phyloP scores from a whole-genome alignment of 495 filamentous ascomycete species.

The Durotheca rogersii region DNA sequence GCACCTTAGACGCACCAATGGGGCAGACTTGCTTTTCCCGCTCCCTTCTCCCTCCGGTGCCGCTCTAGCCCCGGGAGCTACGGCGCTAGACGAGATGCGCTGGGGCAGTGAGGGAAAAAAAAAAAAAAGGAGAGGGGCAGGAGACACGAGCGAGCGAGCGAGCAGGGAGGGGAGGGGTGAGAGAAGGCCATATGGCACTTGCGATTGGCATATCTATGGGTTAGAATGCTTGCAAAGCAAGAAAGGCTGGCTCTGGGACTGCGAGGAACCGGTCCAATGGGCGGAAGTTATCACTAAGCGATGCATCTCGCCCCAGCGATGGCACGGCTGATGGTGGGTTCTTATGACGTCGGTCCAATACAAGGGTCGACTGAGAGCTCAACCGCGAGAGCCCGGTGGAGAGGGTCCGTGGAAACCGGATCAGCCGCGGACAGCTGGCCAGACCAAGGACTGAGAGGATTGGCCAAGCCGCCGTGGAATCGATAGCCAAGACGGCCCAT shows the following conservation, averaged over 20 bases:
- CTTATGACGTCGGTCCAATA: slow-evolving; percentile 29
- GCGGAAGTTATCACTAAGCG: slow-evolving; percentile 8
- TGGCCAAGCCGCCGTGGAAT: slow-evolving; percentile 22
- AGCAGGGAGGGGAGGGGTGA: slow-evolving; percentile 10
- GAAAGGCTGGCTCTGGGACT: slow-evolving; percentile 17
- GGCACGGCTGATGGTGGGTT: slow-evolving; percentile 23
- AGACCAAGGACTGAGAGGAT: slow-evolving; percentile 16
- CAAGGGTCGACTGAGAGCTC: slow-evolving; percentile 19
- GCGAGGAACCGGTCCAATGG: slow-evolving; percentile 21
- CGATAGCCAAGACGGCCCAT: slow-evolving; percentile 28
- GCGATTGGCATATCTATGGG: slow-evolving; percentile 15
- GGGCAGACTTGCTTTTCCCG: slow-evolving; percentile 15
- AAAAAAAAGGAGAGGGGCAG: not conserved
- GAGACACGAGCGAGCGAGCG: not conserved
- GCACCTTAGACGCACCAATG: slow-evolving; percentile 21
- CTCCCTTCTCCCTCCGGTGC: slow-evolving; percentile 14
- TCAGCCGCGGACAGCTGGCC: slow-evolving; percentile 7
- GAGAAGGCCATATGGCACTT: slow-evolving; percentile 23
- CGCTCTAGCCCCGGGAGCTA: slow-evolving; percentile 16
- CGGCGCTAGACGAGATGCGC: slow-evolving; percentile 11
- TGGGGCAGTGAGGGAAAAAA: slow-evolving; percentile 18
- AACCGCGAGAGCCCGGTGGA: slow-evolving; percentile 17
- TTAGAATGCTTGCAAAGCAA: slow-evolving; percentile 20
- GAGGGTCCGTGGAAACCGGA: slow-evolving; percentile 12
- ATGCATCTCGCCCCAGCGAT: slow-evolving; percentile 32